Evolutionary conservation across 2,329 filamentous ascomycete genomes (phyloP).

Genomic region (Moelleriella libera): DNA sequence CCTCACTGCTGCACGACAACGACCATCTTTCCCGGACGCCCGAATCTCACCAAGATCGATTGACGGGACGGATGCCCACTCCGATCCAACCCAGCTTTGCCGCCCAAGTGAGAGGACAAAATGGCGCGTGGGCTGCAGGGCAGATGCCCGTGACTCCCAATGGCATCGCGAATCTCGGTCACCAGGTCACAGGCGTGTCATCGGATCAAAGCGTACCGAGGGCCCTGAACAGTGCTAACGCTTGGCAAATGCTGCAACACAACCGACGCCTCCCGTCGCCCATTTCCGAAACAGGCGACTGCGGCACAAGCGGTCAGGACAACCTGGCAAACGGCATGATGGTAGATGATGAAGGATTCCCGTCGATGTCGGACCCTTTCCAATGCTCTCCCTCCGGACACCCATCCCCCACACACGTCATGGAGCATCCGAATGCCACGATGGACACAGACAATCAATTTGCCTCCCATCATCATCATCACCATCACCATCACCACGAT

Average conservation of each 20-base stretch:
- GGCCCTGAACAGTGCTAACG: constrained; percentile 26
- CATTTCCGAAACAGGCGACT: constrained; percentile 42
- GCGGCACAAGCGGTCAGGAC: constrained; percentile 21
- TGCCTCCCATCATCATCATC: constrained; percentile 4
- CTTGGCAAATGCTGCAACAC: constrained; percentile 39
- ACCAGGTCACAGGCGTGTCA: constrained; percentile 23
- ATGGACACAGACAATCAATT: constrained; percentile 20
- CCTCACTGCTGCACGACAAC: constrained; percentile 6
- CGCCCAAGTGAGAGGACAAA: constrained; percentile 38
- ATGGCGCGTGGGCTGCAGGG: constrained; percentile 24
- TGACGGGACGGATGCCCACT: constrained; percentile 38
- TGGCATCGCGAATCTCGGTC: constrained; percentile 22
- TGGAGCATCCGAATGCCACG: constrained; percentile 24
- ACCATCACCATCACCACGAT: constrained; percentile 7
- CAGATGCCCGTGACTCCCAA: constrained; percentile 19
- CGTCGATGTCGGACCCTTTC: constrained; percentile 5
- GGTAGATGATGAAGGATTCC: constrained; percentile 8
- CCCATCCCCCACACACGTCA: constrained; percentile 17
- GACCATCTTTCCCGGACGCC: constrained; percentile 6
- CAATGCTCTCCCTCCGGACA: constrained; percentile 9
- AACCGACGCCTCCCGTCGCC: constrained; percentile 42
- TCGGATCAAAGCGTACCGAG: constrained; percentile 32
- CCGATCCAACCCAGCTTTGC: constrained; percentile 46
- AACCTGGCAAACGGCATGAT: constrained; percentile 16
- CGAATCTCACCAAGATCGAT: not conserved